These are phyloP conservation scores for Amaranthus tricolor DNA, from an alignment of 179 eudicot species.

Conservation along the genomic window DNA sequence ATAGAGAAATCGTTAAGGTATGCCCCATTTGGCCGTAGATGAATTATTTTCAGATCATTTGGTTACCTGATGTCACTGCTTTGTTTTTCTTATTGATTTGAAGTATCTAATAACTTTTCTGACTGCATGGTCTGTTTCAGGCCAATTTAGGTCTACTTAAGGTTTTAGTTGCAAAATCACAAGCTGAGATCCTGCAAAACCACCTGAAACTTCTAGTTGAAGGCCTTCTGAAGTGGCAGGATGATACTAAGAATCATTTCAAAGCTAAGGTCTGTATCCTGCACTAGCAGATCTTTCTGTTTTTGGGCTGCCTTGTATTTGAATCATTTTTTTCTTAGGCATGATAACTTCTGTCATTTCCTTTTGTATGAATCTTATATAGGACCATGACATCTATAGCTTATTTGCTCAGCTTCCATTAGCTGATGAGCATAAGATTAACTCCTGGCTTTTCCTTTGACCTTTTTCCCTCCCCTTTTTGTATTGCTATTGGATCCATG, in stretches of 20 bases:
- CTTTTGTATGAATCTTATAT: neutral
- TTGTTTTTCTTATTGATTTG: neutral
- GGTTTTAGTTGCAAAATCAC: conserved; percentile 93
- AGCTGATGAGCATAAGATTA: neutral
- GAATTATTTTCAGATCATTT: conserved; percentile 1
- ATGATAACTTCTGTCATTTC: too few relatives aligned
- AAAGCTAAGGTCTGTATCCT: conserved; percentile 77
- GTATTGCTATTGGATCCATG: neutral
- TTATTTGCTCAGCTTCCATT: neutral
- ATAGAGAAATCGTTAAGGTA: conserved; percentile 81
- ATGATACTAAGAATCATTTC: conserved; percentile 77
- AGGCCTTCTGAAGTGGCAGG: conserved; percentile 74
- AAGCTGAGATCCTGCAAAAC: conserved; percentile 60
- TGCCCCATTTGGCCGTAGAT: conserved; percentile 8
- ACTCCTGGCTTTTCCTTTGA: neutral
- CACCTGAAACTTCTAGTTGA: conserved; percentile 73
- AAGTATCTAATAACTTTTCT: neutral
- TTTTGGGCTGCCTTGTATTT: neutral
- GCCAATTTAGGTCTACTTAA: conserved; percentile 89
- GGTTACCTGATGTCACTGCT: neutral
- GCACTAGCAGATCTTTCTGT: neutral
- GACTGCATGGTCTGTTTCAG: conserved; percentile 38
- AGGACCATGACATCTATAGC: neutral
- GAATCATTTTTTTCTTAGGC: neutral
- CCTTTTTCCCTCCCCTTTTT: neutral